Evolutionary conservation across 208 protist species (phyloP), one percentile per base, ranked within the genome.

Genomic region (Wallacemonas sp.): DNA sequence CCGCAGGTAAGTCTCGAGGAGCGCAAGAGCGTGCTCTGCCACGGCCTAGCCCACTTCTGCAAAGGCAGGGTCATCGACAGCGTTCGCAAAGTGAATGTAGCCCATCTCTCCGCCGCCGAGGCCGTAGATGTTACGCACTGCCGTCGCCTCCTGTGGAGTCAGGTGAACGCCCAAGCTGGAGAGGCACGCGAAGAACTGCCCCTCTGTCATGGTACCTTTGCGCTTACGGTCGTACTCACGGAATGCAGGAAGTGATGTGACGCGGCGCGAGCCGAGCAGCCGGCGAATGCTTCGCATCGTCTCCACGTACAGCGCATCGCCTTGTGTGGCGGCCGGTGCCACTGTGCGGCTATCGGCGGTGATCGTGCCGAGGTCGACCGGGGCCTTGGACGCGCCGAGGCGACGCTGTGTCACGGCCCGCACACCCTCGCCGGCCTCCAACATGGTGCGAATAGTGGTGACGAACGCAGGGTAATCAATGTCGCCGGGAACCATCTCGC

Each of bases 141-240:
- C 68, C 0, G 69, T 55, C n/a, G 84, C 71, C 71, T 95, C 81
- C 60, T 75, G 59, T n/a, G 85, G 84, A 34, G 60, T 85, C 48
- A 95, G 66, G 48, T 74, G 70, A 50, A 94, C 84, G 17, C 88
- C 83, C 15, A 97, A 72, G 21, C 19, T 46, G 26, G 81, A 74
- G 26, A 97, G 64, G 26, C 78, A 86, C 2, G 86, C 78, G 38
- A 92, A 91, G 67, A 97, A 97, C 69, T 95, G 90, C 1, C 82
- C 81, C 53, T 89, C 79, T 46, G 87, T 93, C 53, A 97, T 82
- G 58, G 76, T 69, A 1, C 87, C 89, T 26, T 83, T 85, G 8
- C 89, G 80, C 15, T 84, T 53, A 22, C 68, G 65, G 64, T 97
- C 92, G 52, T 91, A 96, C 67, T 96, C 85, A 29, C 86, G 76